Evolutionary conservation across 805 yeast genomes (phyloP), one percentile per base, ranked within the genome.

Genomic region (Komagataella mondaviorum): DNA sequence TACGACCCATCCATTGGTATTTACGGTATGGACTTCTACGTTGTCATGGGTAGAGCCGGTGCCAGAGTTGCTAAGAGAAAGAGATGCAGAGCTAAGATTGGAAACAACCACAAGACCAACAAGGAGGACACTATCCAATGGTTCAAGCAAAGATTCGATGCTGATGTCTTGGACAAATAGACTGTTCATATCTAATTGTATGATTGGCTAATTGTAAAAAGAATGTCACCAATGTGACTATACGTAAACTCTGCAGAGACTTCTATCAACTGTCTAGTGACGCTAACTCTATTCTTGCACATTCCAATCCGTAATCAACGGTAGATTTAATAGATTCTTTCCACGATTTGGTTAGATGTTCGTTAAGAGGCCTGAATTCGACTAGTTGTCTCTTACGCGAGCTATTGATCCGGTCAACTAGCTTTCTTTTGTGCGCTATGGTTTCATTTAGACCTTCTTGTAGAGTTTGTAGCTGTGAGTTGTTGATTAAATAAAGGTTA

Each of bases 21-120:
- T 74, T 93, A 91, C 93, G 99, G 99, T 85, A 93, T 86, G 95
- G 99, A 93, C 79, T 93, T 93, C 88, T 93, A 90, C 90, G 89
- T 93, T 71, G 96, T 91, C 71, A 79, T 93, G 80, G 97, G 96
- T 75, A 91, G 99, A 81, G 93, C 96, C 72, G 99, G 99, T 80
- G 85, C 82, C 81, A 88, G 99, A 81, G 87, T 93, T 67, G 82
- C 98, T 70, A 91, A 98, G 83, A 86, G 93, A 85, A 93, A 93
- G 95, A 88, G 96, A 81, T 78, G 86, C 71, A 79, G 82, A 71
- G 78, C 88, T 68, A 77, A 75, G 65, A 79, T 93, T 65, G 99
- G 99, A 78, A 83, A 85, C 84, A 68, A 79, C 69, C 99, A 93
- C 87, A 81, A 81, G 75, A 85, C 95, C 71, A 73, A 76, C 73